Evolutionary conservation across 2,329 filamentous ascomycete genomes (phyloP).

Genomic region (Oidium heveae): DNA sequence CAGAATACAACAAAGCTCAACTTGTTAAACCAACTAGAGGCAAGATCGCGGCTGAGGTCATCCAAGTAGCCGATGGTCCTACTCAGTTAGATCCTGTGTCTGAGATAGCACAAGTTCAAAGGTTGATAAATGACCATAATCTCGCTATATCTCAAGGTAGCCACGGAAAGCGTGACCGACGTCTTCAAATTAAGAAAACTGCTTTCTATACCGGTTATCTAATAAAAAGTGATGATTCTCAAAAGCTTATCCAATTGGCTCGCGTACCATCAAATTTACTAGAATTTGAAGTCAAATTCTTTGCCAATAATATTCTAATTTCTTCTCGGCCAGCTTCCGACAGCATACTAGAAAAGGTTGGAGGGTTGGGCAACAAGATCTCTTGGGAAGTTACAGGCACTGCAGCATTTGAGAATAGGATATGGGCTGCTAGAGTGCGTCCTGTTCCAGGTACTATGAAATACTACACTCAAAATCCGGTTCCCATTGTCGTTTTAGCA

Average conservation of each 20-base stretch:
- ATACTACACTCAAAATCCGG: constrained; percentile 56
- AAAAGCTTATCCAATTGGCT: constrained; percentile 46
- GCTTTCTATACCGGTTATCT: constrained; percentile 87
- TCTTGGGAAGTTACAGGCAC: constrained; percentile 62
- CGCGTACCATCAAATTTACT: constrained; percentile 33
- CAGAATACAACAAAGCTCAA: constrained; percentile 41
- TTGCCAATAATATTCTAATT: constrained; percentile 83
- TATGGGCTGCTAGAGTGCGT: constrained; percentile 67
- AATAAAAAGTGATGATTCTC: constrained; percentile 44
- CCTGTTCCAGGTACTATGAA: constrained; percentile 42
- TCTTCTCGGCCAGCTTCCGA: constrained; percentile 49
- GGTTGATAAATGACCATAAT: constrained; percentile 78
- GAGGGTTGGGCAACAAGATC: constrained; percentile 63
- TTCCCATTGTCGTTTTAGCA: constrained; percentile 61
- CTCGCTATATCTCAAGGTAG: constrained; percentile 20
- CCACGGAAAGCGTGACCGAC: constrained; percentile 16
- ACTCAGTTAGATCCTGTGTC: constrained; percentile 50
- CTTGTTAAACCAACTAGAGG: constrained; percentile 26
- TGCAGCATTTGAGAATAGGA: constrained; percentile 47
- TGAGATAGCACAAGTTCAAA: constrained; percentile 66
- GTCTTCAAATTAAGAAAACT: constrained; percentile 55
- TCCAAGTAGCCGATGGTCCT: constrained; percentile 59
- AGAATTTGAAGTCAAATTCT: constrained; percentile 48
- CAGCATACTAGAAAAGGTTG: constrained; percentile 55
- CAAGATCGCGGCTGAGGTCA: constrained; percentile 51